Evolutionary conservation across 108 stramenopile species (phyloP).

Genomic region (Pseudonitzschia multiseries): DNA sequence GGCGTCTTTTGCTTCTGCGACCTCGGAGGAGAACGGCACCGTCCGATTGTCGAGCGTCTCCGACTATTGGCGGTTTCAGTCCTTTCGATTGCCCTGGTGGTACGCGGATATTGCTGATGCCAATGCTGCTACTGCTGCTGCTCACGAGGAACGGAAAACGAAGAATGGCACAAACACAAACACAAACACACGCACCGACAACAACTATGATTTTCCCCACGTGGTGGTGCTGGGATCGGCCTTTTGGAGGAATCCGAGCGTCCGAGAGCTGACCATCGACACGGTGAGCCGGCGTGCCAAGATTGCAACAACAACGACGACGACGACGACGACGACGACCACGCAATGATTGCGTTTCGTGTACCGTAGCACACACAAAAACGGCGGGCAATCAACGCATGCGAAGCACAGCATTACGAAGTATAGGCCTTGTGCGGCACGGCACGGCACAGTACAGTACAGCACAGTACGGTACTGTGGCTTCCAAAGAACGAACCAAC

Average conservation of each 20-base stretch:
- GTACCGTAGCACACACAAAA: too few species aligned
- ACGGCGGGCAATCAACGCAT: too few species aligned
- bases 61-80: slow-evolving; percentile 18
- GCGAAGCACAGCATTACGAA: too few species aligned
- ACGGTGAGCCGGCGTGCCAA: slow-evolving; percentile 5
- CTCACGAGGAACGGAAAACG: neutral
- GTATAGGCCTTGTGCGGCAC: too few species aligned
- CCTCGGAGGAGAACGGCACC: too few species aligned
- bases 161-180: too few species aligned
- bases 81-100: slow-evolving; percentile 23
- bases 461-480: too few species aligned
- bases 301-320: slow-evolving; percentile 6
- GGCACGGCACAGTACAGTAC: too few species aligned
- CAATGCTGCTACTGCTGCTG: neutral
- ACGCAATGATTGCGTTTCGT: too few species aligned
- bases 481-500: too few species aligned
- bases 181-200: neutral
- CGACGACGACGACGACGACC: too few species aligned
- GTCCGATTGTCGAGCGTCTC: slow-evolving; percentile 7
- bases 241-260: slow-evolving; percentile 15
- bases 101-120: neutral
- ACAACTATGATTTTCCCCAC: slow-evolving; percentile 4
- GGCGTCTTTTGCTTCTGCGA: too few species aligned
- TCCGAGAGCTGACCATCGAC: slow-evolving; percentile 4
- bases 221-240: slow-evolving; percentile 20